A percentile compares a stretch with the other conserved stretches of the same genome.
Conservation (phyloP, 2,329 filamentous ascomycete genomes). For the Aspergillus vadensis region DNA sequence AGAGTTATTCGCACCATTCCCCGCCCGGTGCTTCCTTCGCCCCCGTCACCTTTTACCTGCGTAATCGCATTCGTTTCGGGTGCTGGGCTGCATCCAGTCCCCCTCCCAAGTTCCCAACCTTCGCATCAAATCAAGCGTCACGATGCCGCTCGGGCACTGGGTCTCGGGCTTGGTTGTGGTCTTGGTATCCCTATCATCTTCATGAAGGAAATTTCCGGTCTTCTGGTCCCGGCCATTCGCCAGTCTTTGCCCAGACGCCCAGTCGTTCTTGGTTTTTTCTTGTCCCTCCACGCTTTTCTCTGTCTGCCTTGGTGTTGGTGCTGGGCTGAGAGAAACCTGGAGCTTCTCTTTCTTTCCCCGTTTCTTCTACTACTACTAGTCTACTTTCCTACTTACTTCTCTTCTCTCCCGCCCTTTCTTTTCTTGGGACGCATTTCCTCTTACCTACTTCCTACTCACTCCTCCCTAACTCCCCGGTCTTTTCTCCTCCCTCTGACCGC, state of each 20-base stretch:
- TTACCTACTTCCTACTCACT: neutral
- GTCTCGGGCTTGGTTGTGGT: slow-evolving; percentile 19
- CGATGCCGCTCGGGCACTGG: slow-evolving; percentile 15
- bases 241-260: slow-evolving; percentile 16
- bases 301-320: slow-evolving; percentile 1
- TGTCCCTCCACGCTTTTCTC: slow-evolving; percentile 13
- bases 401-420: slow-evolving; percentile 11
- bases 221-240: slow-evolving; percentile 2
- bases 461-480: slow-evolving; percentile 2
- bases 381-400: neutral
- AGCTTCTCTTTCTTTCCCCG: neutral
- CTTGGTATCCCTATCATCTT: slow-evolving; percentile 16
- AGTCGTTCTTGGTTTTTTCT: neutral
- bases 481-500: slow-evolving; percentile 12
- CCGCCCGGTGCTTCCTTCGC: slow-evolving; percentile 5
- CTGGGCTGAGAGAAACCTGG: neutral
- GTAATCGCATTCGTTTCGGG: neutral
- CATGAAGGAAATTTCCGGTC: slow-evolving; percentile 14
- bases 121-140: slow-evolving; percentile 10
- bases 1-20: slow-evolving; percentile 9
- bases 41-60: neutral
- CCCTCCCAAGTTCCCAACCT: neutral
- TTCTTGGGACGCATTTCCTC: slow-evolving; percentile 8
- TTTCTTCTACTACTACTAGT: neutral
- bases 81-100: neutral